These are phyloP conservation scores for Ascochyta koolunga DNA, from an alignment of 2,329 filamentous ascomycete species.

Conservation along the genomic window DNA sequence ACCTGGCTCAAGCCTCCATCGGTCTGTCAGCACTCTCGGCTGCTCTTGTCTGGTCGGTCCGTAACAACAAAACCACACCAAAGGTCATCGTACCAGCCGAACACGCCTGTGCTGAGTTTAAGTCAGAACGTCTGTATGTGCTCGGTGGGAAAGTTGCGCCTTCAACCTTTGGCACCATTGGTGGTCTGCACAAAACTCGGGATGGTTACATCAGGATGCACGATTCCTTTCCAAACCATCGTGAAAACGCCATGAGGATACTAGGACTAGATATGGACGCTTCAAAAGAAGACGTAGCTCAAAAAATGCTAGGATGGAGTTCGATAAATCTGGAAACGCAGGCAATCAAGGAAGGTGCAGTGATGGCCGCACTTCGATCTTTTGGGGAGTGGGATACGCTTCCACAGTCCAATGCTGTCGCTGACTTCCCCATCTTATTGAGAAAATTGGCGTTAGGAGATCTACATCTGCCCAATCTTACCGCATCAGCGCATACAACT, in stretches of 20 bases:
- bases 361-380: slow-evolving; percentile 58
- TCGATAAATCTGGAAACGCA: slow-evolving; percentile 57
- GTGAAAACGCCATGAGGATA: slow-evolving; percentile 51
- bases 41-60: slow-evolving; percentile 52
- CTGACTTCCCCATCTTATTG: slow-evolving; percentile 56
- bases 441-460: slow-evolving; percentile 38
- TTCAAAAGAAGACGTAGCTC: slow-evolving; percentile 49
- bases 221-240: slow-evolving; percentile 61
- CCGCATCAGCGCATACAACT: neutral
- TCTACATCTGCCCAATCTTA: slow-evolving; percentile 5
- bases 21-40: slow-evolving; percentile 59
- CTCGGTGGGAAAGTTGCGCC: slow-evolving; percentile 49
- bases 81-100: slow-evolving; percentile 52
- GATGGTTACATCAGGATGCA: slow-evolving; percentile 64
- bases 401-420: slow-evolving; percentile 54
- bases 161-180: slow-evolving; percentile 52
- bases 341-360: slow-evolving; percentile 50
- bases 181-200: slow-evolving; percentile 58
- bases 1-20: slow-evolving; percentile 61
- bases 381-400: slow-evolving; percentile 59
- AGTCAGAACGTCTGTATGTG: slow-evolving; percentile 58
- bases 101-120: slow-evolving; percentile 60
- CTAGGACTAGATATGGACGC: slow-evolving; percentile 49
- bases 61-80: slow-evolving; percentile 40
- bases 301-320: slow-evolving; percentile 50